phyloP scores from a whole-genome alignment of 345 rosid species.

The Bruguiera parviflora region DNA sequence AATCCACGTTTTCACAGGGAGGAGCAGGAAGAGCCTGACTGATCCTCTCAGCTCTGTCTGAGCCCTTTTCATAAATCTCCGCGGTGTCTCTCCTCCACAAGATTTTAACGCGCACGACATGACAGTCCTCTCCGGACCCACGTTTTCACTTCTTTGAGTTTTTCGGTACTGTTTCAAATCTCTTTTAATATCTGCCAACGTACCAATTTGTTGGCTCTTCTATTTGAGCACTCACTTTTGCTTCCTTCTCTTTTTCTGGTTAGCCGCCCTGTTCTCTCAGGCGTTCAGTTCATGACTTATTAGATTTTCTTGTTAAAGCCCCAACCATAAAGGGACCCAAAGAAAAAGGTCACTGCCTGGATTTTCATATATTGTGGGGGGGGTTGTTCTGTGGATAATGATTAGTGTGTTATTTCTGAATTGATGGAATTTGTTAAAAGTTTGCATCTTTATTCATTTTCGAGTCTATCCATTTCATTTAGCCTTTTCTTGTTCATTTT shows the following conservation, averaged over 20 bases:
- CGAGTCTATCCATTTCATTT: constrained; percentile 24
- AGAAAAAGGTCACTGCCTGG: neutral
- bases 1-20: too few relatives aligned
- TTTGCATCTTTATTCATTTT: constrained; percentile 20
- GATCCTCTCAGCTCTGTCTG: too few relatives aligned
- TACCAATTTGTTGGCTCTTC: constrained; percentile 10
- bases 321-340: neutral
- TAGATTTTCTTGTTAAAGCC: neutral
- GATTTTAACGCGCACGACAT: too few relatives aligned
- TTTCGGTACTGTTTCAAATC: neutral
- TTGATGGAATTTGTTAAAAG: constrained; percentile 11
- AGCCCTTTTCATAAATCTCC: too few relatives aligned
- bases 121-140: too few relatives aligned
- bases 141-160: too few relatives aligned
- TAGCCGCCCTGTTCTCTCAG: too few relatives aligned
- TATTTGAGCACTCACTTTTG: neutral
- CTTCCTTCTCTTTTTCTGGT: neutral
- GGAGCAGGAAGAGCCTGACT: too few relatives aligned
- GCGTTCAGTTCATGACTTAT: too few relatives aligned
- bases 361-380: neutral
- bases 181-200: constrained; percentile 24
- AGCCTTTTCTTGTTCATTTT: neutral
- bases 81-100: too few relatives aligned
- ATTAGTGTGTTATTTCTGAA: constrained; percentile 8
- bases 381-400: neutral